These are phyloP conservation scores for Aspergillus affinis DNA, from an alignment of 495 filamentous ascomycete genomes.

Conservation along the genomic window DNA sequence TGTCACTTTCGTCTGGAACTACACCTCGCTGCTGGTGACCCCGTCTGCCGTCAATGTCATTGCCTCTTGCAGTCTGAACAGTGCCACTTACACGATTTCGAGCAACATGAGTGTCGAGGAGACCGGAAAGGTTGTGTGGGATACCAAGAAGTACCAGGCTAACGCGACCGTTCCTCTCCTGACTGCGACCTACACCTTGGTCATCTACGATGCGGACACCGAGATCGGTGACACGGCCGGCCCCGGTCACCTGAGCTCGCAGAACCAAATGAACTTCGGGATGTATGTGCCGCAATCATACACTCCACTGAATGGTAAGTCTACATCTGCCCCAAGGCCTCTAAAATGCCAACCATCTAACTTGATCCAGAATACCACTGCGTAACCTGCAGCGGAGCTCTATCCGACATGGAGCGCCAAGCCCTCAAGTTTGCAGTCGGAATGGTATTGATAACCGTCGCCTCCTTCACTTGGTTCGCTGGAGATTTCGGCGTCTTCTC, in stretches of 20 bases:
- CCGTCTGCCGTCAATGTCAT: conserved; percentile 80
- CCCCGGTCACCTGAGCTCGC: conserved; percentile 71
- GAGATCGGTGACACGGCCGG: conserved; percentile 59
- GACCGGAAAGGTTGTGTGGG: conserved; percentile 69
- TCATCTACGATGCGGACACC: conserved; percentile 73
- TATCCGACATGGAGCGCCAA: conserved; percentile 61
- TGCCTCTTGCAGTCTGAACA: conserved; percentile 70
- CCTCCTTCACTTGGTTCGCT: conserved; percentile 90
- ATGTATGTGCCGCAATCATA: conserved; percentile 75
- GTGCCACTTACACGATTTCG: conserved; percentile 64
- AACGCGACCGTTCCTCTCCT: conserved; percentile 61
- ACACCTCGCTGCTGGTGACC: conserved; percentile 77
- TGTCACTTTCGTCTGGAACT: conserved; percentile 92
- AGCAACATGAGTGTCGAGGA: conserved; percentile 58
- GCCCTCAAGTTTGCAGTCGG: conserved; percentile 70
- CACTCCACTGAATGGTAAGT: conserved; percentile 58
- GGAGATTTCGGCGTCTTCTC: conserved; percentile 62
- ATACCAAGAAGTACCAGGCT: conserved; percentile 69
- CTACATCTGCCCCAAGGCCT: conserved; percentile 6
- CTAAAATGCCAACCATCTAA: conserved; percentile 18
- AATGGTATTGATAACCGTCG: conserved; percentile 73
- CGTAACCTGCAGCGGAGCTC: conserved; percentile 71
- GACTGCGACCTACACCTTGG: conserved; percentile 77
- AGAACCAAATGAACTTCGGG: conserved; percentile 67
- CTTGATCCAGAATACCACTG: conserved; percentile 50